These are phyloP conservation scores for Dothidotthia symphoricarpi DNA, from an alignment of 2,329 filamentous ascomycete species.

Conservation along the genomic window DNA sequence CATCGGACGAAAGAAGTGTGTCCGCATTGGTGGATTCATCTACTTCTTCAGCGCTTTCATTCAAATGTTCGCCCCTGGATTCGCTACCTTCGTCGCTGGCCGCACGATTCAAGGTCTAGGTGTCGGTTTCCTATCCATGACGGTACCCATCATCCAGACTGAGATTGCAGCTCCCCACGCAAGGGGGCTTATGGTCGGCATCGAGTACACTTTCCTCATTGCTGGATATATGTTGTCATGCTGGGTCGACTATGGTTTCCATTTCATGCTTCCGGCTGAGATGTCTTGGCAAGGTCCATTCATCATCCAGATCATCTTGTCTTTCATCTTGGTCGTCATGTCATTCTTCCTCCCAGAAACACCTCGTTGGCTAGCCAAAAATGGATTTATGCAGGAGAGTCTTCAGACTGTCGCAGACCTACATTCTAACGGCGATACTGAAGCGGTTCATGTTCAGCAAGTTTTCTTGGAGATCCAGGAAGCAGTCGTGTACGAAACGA, in stretches of 20 bases:
- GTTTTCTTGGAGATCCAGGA: slow-evolving; percentile 43
- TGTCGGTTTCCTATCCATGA: slow-evolving; percentile 41
- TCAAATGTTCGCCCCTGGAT: slow-evolving; percentile 39
- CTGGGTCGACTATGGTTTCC: slow-evolving; percentile 43
- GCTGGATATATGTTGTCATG: slow-evolving; percentile 44
- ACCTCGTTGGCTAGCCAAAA: slow-evolving; percentile 44
- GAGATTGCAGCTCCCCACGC: slow-evolving; percentile 41
- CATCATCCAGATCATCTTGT: slow-evolving; percentile 36
- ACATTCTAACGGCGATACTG: slow-evolving; percentile 38
- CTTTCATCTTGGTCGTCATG: slow-evolving; percentile 37
- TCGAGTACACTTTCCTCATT: slow-evolving; percentile 42
- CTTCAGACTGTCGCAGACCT: slow-evolving; percentile 45
- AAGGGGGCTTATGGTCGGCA: slow-evolving; percentile 42
- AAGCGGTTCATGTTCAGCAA: slow-evolving; percentile 38
- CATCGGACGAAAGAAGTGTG: slow-evolving; percentile 40
- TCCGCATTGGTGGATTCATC: slow-evolving; percentile 39
- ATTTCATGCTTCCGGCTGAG: slow-evolving; percentile 36
- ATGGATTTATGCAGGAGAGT: slow-evolving; percentile 42
- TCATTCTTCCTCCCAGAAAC: slow-evolving; percentile 43
- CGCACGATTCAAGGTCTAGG: slow-evolving; percentile 39
- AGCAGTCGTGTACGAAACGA: slow-evolving; percentile 40
- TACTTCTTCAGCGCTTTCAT: slow-evolving; percentile 42
- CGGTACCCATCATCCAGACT: slow-evolving; percentile 40
- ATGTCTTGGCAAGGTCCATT: slow-evolving; percentile 38
- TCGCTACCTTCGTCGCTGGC: slow-evolving; percentile 36